Conservation (phyloP, 768 basidiomycete species). For the Coprinopsis sp. region DNA sequence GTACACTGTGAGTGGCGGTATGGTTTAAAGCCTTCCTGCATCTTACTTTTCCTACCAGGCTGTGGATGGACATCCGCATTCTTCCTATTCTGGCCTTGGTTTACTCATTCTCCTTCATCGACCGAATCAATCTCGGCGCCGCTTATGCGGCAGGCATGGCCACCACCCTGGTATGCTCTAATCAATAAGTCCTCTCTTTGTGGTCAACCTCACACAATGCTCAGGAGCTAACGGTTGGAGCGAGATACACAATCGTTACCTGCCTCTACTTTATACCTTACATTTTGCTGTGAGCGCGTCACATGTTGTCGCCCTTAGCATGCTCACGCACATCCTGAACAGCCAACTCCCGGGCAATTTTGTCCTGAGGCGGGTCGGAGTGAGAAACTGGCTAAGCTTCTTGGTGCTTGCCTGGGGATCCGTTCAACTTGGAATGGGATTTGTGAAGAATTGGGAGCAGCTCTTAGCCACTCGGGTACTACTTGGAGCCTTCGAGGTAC, state of each 20-base stretch:
- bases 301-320: background rate
- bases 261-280: constrained; percentile 44
- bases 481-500: constrained; percentile 40
- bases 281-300: constrained; percentile 33
- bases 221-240: constrained; percentile 29
- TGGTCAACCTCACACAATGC: background rate
- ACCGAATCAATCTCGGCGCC: constrained; percentile 41
- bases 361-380: constrained; percentile 38
- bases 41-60: too few species aligned
- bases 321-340: constrained; percentile 2
- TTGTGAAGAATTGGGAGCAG: constrained; percentile 36
- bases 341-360: constrained; percentile 46
- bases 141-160: constrained; percentile 45
- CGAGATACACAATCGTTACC: constrained; percentile 38
- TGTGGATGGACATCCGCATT: constrained; percentile 39
- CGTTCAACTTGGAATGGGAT: constrained; percentile 43
- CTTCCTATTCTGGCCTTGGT: constrained; percentile 37
- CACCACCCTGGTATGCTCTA: constrained; percentile 26
- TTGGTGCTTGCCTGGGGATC: constrained; percentile 40
- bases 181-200: background rate
- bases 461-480: constrained; percentile 38
- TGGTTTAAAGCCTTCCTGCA: too few species aligned
- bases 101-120: constrained; percentile 40
- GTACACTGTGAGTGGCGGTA: too few species aligned
- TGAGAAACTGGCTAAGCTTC: constrained; percentile 41